These are phyloP conservation scores for Cladophialophora yegresii DNA, from an alignment of 2,329 filamentous ascomycete species.

Conservation along the genomic window DNA sequence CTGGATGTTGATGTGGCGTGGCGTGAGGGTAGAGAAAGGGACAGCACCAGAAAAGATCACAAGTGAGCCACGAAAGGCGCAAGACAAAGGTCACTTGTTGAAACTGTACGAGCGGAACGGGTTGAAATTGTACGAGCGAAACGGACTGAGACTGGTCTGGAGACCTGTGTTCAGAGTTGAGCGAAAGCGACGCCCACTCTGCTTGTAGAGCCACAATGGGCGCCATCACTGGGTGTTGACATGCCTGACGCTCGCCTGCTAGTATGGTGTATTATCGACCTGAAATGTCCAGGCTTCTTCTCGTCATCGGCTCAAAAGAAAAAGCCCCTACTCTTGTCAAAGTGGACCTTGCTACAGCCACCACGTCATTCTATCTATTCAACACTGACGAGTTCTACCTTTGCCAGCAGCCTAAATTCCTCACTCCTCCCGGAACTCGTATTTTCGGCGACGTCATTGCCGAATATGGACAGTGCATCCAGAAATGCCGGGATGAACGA, in stretches of 20 bases:
- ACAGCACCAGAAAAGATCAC: neutral
- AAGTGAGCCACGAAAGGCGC: neutral
- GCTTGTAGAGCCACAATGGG: neutral
- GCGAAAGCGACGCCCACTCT: neutral
- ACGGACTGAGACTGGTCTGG: neutral
- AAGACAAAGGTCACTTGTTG: neutral
- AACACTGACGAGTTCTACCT: conserved; percentile 18
- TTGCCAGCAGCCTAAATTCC: neutral
- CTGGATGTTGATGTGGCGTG: conserved; percentile 5
- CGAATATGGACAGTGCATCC: conserved; percentile 63
- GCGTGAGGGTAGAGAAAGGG: neutral
- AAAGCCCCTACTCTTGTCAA: no score
- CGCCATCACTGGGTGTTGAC: neutral
- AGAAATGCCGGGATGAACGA: conserved; percentile 84
- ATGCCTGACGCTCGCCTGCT: neutral
- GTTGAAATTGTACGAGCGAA: neutral
- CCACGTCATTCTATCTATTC: conserved; percentile 2
- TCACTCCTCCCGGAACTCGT: conserved; percentile 35
- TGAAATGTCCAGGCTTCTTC: neutral
- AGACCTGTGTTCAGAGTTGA: neutral
- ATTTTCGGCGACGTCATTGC: conserved; percentile 49
- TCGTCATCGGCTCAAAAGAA: neutral
- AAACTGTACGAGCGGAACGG: neutral
- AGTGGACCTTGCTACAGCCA: neutral
- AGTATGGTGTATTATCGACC: neutral